Percentiles rank a stretch among this genome's conserved stretches.
These are phyloP conservation scores for Botrytis cinerea DNA, from an alignment of 2,329 filamentous ascomycete species.

Conservation along the genomic window DNA sequence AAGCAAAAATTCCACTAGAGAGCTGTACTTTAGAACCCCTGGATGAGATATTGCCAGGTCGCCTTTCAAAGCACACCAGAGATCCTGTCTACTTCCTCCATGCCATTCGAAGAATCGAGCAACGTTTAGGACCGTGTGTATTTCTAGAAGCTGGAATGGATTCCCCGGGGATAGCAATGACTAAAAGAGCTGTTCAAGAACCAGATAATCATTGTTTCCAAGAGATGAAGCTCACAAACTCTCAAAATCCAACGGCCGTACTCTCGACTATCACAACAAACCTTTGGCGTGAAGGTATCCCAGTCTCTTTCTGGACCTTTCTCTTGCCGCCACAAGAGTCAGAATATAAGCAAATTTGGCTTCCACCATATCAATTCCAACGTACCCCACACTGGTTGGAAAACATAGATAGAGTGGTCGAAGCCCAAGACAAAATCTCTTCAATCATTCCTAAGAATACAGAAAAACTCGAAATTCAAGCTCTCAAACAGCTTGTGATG, in stretches of 20 bases:
- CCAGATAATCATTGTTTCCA: constrained; percentile 28
- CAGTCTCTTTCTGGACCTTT: background rate
- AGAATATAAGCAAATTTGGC: background rate
- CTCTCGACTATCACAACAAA: background rate
- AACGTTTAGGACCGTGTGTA: constrained; percentile 7
- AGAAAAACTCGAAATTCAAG: background rate
- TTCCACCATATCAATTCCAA: constrained; percentile 44
- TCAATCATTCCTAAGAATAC: too few species aligned
- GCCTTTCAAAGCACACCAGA: constrained; percentile 33
- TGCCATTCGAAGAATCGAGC: constrained; percentile 36
- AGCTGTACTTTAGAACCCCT: background rate
- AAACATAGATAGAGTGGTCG: constrained; percentile 5
- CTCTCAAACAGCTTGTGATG: background rate
- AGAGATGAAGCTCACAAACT: constrained; percentile 29
- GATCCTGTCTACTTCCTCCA: constrained; percentile 37
- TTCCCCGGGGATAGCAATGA: constrained; percentile 41
- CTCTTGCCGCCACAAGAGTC: background rate
- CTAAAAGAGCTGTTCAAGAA: constrained; percentile 33
- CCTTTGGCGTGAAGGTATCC: background rate
- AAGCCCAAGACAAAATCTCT: background rate
- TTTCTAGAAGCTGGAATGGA: constrained; percentile 43
- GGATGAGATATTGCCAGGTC: background rate
- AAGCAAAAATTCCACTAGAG: constrained; percentile 25
- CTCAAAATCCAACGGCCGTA: background rate
- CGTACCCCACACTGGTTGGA: constrained; percentile 39